Conservation (phyloP, 305 asterid genomes). For the Caryopteris hybrid region DNA sequence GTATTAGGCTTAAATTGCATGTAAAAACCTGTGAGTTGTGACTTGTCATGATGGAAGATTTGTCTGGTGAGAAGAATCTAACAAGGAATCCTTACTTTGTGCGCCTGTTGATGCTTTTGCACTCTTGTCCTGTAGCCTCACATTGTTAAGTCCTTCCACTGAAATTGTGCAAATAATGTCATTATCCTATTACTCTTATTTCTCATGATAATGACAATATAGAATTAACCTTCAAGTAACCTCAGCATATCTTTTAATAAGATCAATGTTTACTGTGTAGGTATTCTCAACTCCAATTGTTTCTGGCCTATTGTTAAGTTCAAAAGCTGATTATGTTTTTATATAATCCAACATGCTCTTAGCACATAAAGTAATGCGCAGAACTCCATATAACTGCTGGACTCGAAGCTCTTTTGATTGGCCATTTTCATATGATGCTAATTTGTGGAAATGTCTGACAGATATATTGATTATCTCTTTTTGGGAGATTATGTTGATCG, state of each 20-base stretch:
- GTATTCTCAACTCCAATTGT: background rate
- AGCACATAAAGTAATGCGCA: background rate
- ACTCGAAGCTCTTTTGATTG: background rate
- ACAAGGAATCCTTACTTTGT: background rate
- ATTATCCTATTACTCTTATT: background rate
- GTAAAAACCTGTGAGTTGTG: background rate
- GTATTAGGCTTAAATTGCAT: background rate
- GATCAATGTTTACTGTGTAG: background rate
- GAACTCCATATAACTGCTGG: background rate
- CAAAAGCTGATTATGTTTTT: background rate
- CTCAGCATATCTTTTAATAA: background rate
- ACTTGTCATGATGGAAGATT: background rate
- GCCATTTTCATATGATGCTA: slow-evolving; percentile 9
- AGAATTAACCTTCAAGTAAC: background rate
- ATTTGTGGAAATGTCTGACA: slow-evolving; percentile 33
- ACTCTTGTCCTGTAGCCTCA: background rate
- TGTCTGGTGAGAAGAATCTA: background rate
- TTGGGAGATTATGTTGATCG: slow-evolving; percentile 98
- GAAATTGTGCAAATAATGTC: background rate
- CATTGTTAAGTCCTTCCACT: background rate
- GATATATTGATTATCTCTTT: slow-evolving; percentile 95
- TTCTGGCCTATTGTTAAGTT: background rate
- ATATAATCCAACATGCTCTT: background rate
- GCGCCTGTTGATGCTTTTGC: background rate
- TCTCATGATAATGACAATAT: background rate